Evolutionary conservation across 2,329 filamentous ascomycete species (phyloP).

Genomic region (Trichoderma oligosporum): DNA sequence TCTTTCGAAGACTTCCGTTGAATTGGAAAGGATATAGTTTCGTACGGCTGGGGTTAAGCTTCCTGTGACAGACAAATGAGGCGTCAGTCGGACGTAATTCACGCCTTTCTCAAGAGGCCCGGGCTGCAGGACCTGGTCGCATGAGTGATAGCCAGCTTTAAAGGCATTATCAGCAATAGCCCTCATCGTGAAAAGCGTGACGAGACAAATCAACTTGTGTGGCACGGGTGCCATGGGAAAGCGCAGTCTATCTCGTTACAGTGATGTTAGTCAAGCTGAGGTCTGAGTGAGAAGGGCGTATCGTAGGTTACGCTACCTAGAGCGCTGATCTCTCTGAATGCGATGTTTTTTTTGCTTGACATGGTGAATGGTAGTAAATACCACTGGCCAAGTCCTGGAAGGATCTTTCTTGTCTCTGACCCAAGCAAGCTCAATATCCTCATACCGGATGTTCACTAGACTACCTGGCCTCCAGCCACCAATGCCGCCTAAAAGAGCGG

Average conservation of each 20-base stretch:
- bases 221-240: neutral
- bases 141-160: constrained; percentile 14
- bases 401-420: neutral
- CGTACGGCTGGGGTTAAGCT: neutral
- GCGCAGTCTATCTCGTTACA: neutral
- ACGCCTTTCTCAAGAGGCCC: constrained; percentile 7
- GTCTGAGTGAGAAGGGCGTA: neutral
- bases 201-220: constrained; percentile 6
- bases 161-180: constrained; percentile 13
- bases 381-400: constrained; percentile 9
- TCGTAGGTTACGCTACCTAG: constrained; percentile 5
- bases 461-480: constrained; percentile 10
- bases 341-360: constrained; percentile 6
- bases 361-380: constrained; percentile 7
- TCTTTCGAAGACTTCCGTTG: constrained; percentile 8
- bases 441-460: constrained; percentile 3
- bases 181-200: constrained; percentile 4
- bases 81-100: neutral
- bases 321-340: constrained; percentile 15
- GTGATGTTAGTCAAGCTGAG: neutral
- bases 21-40: constrained; percentile 10
- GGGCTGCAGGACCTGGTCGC: constrained; percentile 10
- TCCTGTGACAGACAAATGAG: constrained; percentile 1
- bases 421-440: constrained; percentile 12
- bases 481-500: constrained; percentile 3